Conservation (phyloP, 2,329 filamentous ascomycete genomes). For the Pseudonectria foliicola region DNA sequence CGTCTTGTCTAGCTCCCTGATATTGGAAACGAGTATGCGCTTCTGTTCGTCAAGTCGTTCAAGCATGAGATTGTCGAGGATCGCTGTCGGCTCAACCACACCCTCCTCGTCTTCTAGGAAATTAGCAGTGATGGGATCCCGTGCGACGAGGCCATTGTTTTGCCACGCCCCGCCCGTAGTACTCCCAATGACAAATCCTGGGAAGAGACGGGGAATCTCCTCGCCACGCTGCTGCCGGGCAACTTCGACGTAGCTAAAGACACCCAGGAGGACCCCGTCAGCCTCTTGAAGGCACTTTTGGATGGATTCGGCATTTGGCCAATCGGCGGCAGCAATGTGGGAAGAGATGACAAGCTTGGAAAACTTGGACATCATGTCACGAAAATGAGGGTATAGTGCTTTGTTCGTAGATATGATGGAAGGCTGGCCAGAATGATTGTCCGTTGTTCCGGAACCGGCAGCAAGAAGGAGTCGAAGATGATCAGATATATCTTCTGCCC, state of each 20-base stretch:
- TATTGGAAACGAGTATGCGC: conserved; percentile 74
- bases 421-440: conserved; percentile 96
- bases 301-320: conserved; percentile 86
- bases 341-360: conserved; percentile 98
- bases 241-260: conserved; percentile 94
- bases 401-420: conserved; percentile 99
- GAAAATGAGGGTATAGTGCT: conserved; percentile 90
- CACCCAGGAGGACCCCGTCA: conserved; percentile 89
- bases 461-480: conserved; percentile 89
- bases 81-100: conserved; percentile 60
- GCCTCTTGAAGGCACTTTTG: conserved; percentile 95
- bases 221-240: conserved; percentile 89
- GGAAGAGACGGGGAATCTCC: conserved; percentile 84
- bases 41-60: conserved; percentile 82
- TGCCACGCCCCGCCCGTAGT: conserved; percentile 83
- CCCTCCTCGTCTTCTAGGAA: conserved; percentile 80
- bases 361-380: conserved; percentile 99
- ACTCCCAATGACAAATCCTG: conserved; percentile 87
- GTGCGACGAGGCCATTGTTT: conserved; percentile 57
- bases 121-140: conserved; percentile 69
- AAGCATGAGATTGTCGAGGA: conserved; percentile 69
- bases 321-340: conserved; percentile 94
- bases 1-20: conserved; percentile 81
- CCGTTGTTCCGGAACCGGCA: conserved; percentile 91
- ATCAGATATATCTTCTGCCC: conserved; percentile 97